Conservation (phyloP, 352 stramenopile genomes). For the Achlya hypogyna region DNA sequence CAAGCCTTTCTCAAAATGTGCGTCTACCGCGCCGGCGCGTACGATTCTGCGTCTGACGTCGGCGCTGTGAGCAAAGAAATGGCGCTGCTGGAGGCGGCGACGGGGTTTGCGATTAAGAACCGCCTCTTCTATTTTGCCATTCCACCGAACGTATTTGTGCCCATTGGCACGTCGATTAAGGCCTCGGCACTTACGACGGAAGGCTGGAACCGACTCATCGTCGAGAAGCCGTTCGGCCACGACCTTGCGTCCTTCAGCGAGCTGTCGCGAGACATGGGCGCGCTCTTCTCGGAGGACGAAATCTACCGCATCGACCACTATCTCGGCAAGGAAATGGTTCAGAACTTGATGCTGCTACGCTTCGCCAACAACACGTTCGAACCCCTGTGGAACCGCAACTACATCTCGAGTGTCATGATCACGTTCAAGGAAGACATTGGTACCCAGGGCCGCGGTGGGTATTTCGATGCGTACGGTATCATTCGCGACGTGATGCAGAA, state of each 20-base stretch:
- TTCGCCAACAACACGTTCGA: constrained; percentile 98
- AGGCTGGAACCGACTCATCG: constrained; percentile 94
- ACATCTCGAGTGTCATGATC: constrained; percentile 94
- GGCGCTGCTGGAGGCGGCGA: constrained; percentile 44
- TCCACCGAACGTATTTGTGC: constrained; percentile 93
- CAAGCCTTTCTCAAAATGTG: constrained; percentile 65
- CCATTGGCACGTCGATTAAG: constrained; percentile 90
- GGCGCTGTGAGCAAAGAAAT: constrained; percentile 63
- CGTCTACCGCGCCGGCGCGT: constrained; percentile 63
- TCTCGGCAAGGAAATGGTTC: constrained; percentile 96
- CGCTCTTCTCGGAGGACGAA: constrained; percentile 77
- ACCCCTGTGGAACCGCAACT: constrained; percentile 94
- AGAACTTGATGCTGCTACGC: constrained; percentile 94
- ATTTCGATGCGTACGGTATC: constrained; percentile 98
- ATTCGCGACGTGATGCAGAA: constrained; percentile 99
- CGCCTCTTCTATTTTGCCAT: constrained; percentile 97
- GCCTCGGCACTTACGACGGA: constrained; percentile 71
- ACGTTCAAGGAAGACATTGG: constrained; percentile 98
- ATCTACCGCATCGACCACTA: constrained; percentile 98
- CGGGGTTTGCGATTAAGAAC: constrained; percentile 48
- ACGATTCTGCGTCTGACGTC: constrained; percentile 79
- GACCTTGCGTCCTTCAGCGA: constrained; percentile 91
- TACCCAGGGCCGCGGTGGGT: constrained; percentile 91
- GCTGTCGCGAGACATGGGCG: constrained; percentile 79
- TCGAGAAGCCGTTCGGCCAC: constrained; percentile 98